Conservation (phyloP, 2,329 filamentous ascomycete genomes). For the Talaromyces marneffei region DNA sequence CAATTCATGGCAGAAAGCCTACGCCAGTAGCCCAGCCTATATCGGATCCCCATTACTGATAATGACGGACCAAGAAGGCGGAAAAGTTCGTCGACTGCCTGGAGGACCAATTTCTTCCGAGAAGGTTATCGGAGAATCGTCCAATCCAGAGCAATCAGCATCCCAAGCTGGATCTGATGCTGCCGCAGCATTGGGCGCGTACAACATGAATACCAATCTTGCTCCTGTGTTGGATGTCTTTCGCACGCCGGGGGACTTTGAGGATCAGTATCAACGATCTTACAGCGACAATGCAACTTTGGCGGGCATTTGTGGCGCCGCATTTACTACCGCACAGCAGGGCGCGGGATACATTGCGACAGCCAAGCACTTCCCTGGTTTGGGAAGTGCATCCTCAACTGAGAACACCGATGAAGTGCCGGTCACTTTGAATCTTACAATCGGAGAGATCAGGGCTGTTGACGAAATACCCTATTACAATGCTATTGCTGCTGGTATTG, state of each 20-base stretch:
- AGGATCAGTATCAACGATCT: conserved; percentile 23
- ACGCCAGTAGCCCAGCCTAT: conserved; percentile 19
- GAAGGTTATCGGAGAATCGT: conserved; percentile 22
- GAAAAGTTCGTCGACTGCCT: conserved; percentile 23
- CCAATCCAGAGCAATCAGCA: conserved; percentile 18
- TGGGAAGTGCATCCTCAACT: conserved; percentile 21
- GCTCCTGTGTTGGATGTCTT: conserved; percentile 28
- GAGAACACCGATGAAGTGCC: conserved; percentile 26
- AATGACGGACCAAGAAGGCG: conserved; percentile 32
- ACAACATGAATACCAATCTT: conserved; percentile 24
- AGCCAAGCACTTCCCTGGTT: conserved; percentile 29
- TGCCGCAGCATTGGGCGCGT: conserved; percentile 16
- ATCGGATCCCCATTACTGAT: conserved; percentile 24
- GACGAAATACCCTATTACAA: conserved; percentile 23
- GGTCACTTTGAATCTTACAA: conserved; percentile 22
- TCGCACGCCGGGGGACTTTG: conserved; percentile 23
- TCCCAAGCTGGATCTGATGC: conserved; percentile 21
- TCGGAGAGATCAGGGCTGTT: conserved; percentile 20
- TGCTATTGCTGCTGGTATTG: conserved; percentile 23
- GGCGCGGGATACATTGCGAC: conserved; percentile 20
- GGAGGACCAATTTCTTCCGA: conserved; percentile 23
- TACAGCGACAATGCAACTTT: conserved; percentile 23
- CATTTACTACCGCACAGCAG: conserved; percentile 23
- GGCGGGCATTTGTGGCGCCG: conserved; percentile 19
- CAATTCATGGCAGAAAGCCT: conserved; percentile 21